These are phyloP conservation scores for Cutaneotrichosporon cavernicola DNA, from an alignment of 1,284 basidiomycete species.

Conservation along the genomic window DNA sequence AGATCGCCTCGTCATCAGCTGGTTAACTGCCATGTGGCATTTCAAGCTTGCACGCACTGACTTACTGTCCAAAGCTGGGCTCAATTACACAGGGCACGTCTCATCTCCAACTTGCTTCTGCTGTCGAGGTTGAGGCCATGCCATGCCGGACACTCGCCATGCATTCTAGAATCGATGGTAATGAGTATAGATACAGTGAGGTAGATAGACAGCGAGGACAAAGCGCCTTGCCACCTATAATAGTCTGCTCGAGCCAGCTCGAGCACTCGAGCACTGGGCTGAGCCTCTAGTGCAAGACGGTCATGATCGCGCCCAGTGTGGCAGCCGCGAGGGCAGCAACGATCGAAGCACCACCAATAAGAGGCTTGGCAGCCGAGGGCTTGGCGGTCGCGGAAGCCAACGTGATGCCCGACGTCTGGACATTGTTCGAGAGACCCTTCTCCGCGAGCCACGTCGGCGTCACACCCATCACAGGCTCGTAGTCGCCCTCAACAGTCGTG, in stretches of 20 bases:
- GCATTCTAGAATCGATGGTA: background rate
- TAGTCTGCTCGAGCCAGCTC: background rate
- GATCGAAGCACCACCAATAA: background rate
- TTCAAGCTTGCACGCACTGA: too few species aligned
- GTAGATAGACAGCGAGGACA: background rate
- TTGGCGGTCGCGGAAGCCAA: background rate
- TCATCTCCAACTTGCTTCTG: background rate
- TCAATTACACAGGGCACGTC: too few species aligned
- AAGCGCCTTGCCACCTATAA: background rate
- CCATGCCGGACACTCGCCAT: background rate
- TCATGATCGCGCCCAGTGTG: background rate
- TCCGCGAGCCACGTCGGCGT: conserved; percentile 34
- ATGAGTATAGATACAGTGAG: conserved; percentile 2
- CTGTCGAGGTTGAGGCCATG: too few species aligned
- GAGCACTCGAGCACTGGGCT: background rate
- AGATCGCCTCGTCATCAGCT: too few species aligned
- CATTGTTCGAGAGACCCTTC: conserved; percentile 23
- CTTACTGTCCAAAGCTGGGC: background rate
- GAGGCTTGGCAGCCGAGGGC: background rate
- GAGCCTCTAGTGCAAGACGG: background rate
- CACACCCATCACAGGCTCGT: conserved; percentile 30
- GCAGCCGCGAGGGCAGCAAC: background rate
- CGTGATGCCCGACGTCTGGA: conserved; percentile 10
- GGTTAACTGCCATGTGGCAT: too few species aligned
- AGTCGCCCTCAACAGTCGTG: conserved; percentile 21